Percentiles rank a stretch among this genome's conserved stretches.
These are phyloP conservation scores for Fonticula alba DNA, from an alignment of 78 protist genomes.

Conservation along the genomic window DNA sequence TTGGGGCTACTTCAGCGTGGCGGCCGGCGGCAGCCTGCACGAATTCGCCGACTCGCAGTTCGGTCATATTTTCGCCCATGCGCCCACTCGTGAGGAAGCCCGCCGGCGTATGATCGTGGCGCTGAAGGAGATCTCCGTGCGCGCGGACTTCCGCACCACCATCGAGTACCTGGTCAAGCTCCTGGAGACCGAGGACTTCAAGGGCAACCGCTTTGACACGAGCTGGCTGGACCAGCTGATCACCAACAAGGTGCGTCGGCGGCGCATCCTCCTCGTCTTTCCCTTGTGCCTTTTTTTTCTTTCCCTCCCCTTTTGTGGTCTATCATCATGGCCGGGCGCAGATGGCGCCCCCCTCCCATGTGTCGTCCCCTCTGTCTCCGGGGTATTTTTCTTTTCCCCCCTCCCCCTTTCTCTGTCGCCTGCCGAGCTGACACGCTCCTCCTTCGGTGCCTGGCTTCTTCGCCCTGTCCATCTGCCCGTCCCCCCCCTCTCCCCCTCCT, in stretches of 20 bases:
- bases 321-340: too few relatives aligned
- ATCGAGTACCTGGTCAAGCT: slow-evolving; percentile 66
- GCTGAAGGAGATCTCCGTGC: slow-evolving; percentile 63
- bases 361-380: too few relatives aligned
- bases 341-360: too few relatives aligned
- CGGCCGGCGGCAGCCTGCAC: slow-evolving; percentile 45
- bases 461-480: too few relatives aligned
- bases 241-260: not conserved
- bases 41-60: slow-evolving; percentile 74
- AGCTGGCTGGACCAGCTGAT: slow-evolving; percentile 74
- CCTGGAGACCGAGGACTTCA: slow-evolving; percentile 47
- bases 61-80: slow-evolving; percentile 86
- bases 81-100: slow-evolving; percentile 58
- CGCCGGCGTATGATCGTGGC: slow-evolving; percentile 56
- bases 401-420: too few relatives aligned
- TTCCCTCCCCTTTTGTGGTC: too few relatives aligned
- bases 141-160: slow-evolving; percentile 76
- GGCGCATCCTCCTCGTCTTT: not conserved
- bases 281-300: too few relatives aligned
- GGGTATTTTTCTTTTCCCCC: too few relatives aligned
- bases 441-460: too few relatives aligned
- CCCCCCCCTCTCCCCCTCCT: too few relatives aligned
- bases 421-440: too few relatives aligned
- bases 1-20: slow-evolving; percentile 90
- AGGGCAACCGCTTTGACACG: slow-evolving; percentile 45